Conservation (phyloP, 352 stramenopile genomes). For the Pythium aquatile region DNA sequence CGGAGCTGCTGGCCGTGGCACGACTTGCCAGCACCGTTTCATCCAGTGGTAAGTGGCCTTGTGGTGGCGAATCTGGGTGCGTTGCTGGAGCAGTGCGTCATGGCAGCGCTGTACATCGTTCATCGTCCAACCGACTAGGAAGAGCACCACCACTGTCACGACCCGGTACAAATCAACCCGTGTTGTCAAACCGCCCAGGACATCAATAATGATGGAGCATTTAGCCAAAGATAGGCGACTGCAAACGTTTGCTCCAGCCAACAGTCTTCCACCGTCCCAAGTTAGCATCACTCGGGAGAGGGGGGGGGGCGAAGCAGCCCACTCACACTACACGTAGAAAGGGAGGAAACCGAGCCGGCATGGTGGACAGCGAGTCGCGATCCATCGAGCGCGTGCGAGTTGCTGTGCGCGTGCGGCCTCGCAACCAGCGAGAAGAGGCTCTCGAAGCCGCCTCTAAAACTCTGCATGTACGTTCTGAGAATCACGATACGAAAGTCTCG, state of each 20-base stretch:
- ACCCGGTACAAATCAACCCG: neutral
- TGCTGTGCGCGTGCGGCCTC: constrained; percentile 73
- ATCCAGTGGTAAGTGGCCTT: constrained; percentile 36
- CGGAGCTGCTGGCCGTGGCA: constrained; percentile 15
- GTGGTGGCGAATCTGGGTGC: constrained; percentile 49
- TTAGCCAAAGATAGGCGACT: neutral
- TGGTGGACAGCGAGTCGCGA: constrained; percentile 12
- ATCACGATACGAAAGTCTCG: neutral
- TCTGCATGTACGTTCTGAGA: constrained; percentile 30
- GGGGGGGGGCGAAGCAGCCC: too few species aligned
- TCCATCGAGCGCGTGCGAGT: constrained; percentile 66
- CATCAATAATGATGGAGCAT: neutral
- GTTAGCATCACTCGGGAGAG: neutral
- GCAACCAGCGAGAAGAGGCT: constrained; percentile 66
- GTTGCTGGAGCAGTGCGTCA: constrained; percentile 39
- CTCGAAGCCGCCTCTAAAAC: neutral
- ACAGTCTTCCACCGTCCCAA: neutral
- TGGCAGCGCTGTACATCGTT: constrained; percentile 40
- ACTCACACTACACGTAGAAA: neutral
- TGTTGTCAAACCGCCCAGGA: neutral
- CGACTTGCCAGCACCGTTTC: constrained; percentile 40
- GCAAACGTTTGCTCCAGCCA: neutral
- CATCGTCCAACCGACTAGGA: constrained; percentile 22
- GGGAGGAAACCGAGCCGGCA: neutral
- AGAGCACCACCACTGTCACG: neutral